Base-by-base conservation (phyloP, 192 early-diverging fungal genomes). In the Umbelopsis ramanniana region DNA sequence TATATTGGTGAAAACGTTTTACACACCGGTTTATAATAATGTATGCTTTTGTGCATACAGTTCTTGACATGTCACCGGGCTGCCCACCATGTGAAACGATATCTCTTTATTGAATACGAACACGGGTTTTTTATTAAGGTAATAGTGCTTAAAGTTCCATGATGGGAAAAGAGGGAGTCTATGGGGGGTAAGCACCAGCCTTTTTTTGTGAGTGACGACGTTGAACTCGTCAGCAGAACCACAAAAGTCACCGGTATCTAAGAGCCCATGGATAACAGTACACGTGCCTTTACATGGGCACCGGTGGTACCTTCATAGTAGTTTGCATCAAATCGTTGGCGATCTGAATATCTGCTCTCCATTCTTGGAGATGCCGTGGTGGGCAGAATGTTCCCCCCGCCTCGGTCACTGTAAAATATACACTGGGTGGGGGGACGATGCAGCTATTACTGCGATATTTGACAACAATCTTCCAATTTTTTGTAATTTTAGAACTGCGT, bases 41-140 rank as follows among this genome's bases (percentile, higher is more conserved):
- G n/a, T 6, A 50, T 21, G 48, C 3, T 15, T 50, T 50, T 10
- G 15, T 50, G 48, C 35, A 12, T 26, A 7, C 2, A 29, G 19
- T 63, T 29, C 57, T 63, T 63, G 57, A 63, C 57, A 63, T 63
- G 57, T 63, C 57, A 63, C 57, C 57, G 57, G 57, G 57, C 57
- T 63, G 19, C 14, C 10, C 57, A 63, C 29, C 57, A 63, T 63
- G 57, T 63, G 57, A 63, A 63, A 63, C 57, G 57, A 55, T 37
- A 63, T 63, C 12, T 63, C 57, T 29, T 15, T 60, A 26, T 60
- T 60, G 55, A 63, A 38, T n/a, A 63, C 19, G 10, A 63, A 26
- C 57, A 63, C 57, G 57, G 57, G 53, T 54, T 54, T 11, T 12
- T 54, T 43, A 43, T 43, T 43, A 43, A 12, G 40, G 40, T 5